phyloP scores from a whole-genome alignment of 805 yeast genomes.

The Candida sphagnicola region DNA sequence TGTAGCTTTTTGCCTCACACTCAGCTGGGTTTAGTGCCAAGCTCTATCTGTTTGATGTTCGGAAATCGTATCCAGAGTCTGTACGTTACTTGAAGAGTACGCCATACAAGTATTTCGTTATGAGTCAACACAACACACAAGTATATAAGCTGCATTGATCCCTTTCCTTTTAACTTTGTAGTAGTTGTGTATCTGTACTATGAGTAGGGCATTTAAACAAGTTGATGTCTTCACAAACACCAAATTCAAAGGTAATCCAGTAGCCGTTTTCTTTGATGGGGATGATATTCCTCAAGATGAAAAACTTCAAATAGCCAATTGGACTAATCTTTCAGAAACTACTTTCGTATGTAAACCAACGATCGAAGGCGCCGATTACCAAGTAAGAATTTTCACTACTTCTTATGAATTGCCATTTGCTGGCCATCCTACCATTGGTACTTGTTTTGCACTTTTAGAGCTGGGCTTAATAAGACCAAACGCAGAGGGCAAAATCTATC shows the following conservation, averaged over 20 bases:
- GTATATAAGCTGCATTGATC: no score
- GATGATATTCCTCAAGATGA: constrained; percentile 32
- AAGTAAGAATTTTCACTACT: constrained; percentile 48
- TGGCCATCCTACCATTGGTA: constrained; percentile 61
- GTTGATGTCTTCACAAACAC: constrained; percentile 41
- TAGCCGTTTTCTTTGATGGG: constrained; percentile 49
- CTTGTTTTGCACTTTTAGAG: constrained; percentile 44
- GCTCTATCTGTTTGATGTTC: no score
- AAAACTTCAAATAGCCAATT: constrained; percentile 47
- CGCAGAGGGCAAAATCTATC: constrained; percentile 23
- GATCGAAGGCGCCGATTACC: constrained; percentile 38
- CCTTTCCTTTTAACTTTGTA: no score
- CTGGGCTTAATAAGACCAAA: constrained; percentile 24
- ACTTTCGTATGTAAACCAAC: constrained; percentile 46
- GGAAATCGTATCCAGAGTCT: no score
- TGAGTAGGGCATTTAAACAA: constrained; percentile 19
- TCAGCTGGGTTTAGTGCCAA: no score
- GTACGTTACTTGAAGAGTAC: no score
- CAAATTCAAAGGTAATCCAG: constrained; percentile 48
- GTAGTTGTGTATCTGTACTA: no score
- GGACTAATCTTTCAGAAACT: constrained; percentile 62
- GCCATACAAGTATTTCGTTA: no score
- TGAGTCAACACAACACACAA: no score
- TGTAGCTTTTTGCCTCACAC: no score
- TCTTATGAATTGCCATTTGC: constrained; percentile 52